phyloP scores from a whole-genome alignment of 2,329 filamentous ascomycete species.

The Botrytis byssoidea region DNA sequence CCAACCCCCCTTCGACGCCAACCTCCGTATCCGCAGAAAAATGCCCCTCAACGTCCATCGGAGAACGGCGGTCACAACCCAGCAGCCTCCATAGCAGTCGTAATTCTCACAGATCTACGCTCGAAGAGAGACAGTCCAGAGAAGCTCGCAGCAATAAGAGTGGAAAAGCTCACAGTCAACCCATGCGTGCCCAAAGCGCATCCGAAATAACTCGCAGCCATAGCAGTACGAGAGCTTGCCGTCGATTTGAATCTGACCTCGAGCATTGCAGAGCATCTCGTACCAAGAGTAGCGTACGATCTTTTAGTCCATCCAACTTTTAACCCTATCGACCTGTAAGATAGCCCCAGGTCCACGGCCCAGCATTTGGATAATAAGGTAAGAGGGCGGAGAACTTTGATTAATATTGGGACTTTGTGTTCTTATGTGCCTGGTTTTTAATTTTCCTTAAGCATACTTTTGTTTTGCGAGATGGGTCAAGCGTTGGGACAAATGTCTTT shows the following conservation, averaged over 20 bases:
- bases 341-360: not conserved
- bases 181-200: not conserved
- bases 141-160: not conserved
- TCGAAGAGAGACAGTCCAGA: not conserved
- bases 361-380: not conserved
- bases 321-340: not conserved
- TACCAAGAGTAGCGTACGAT: not conserved
- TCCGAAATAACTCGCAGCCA: not conserved
- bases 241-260: not conserved
- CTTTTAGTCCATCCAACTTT: not conserved
- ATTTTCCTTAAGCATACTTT: not conserved
- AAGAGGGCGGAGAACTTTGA: not conserved
- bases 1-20: not conserved
- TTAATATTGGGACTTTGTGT: not conserved
- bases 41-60: not conserved
- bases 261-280: not conserved
- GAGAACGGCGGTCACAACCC: not conserved
- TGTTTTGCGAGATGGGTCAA: not conserved
- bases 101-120: not conserved
- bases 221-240: not conserved
- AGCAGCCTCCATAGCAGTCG: not conserved
- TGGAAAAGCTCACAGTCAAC: not conserved
- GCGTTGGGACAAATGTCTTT: not conserved
- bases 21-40: not conserved
- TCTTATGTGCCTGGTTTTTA: not conserved